Percentiles rank a stretch among this genome's conserved stretches.
phyloP scores from a whole-genome alignment of 495 filamentous ascomycete species.

The Talaromyces borbonicus region DNA sequence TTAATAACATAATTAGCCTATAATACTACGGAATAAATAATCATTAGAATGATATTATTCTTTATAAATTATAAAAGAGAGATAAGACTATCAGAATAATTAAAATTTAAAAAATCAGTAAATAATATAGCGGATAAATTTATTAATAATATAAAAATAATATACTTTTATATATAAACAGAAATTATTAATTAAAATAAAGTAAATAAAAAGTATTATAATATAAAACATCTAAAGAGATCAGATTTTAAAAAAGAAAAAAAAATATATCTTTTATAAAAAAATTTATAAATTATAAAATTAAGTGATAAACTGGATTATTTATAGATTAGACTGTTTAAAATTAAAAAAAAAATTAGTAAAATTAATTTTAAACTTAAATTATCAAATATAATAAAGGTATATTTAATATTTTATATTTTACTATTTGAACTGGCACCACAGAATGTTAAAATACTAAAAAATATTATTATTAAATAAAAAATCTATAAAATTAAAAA shows the following conservation, averaged over 20 bases:
- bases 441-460: too few species aligned
- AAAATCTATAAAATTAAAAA: too few species aligned
- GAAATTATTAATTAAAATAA: too few species aligned
- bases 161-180: too few species aligned
- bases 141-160: not conserved
- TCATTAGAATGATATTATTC: slow-evolving; percentile 9
- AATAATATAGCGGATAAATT: not conserved
- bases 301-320: not conserved
- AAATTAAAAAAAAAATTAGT: not conserved
- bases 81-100: too few species aligned
- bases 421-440: too few species aligned
- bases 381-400: too few species aligned
- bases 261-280: not conserved
- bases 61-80: slow-evolving; percentile 10
- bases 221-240: too few species aligned
- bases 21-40: not conserved
- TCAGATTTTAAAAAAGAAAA: not conserved
- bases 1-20: slow-evolving; percentile 11
- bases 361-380: not conserved
- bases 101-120: not conserved
- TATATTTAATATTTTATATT: too few species aligned
- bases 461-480: too few species aligned
- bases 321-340: not conserved
- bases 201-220: too few species aligned
- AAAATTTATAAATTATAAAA: not conserved